A percentile compares a stretch with the other conserved stretches of the same genome.
Conservation (phyloP, 192 early-diverging fungal genomes). For the Rhizoclosmatium globosum region DNA sequence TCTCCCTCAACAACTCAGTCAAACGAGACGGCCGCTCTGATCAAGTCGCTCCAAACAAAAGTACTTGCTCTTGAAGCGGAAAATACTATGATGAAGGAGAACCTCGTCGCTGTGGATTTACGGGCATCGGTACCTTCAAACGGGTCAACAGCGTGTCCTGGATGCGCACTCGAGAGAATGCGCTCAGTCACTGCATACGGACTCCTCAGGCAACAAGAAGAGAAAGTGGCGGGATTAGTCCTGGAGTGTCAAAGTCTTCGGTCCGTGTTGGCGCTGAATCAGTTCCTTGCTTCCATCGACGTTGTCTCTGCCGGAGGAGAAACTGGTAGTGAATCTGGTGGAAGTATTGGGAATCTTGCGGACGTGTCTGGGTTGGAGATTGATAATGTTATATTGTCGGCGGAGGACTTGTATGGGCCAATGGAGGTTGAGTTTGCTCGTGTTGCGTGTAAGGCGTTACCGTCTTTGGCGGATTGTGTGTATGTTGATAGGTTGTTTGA, state of each 20-base stretch:
- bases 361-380: neutral
- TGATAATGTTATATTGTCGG: neutral
- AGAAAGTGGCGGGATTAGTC: neutral
- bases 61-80: neutral
- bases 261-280: neutral
- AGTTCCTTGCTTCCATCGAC: neutral
- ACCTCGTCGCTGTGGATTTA: neutral
- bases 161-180: neutral
- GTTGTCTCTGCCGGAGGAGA: neutral
- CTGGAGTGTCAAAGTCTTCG: neutral
- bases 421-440: constrained; percentile 6
- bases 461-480: neutral
- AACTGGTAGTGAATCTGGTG: neutral
- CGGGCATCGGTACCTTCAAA: neutral
- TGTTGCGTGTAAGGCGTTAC: neutral
- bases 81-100: neutral
- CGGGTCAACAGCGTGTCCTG: neutral
- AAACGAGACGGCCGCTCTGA: too few relatives aligned
- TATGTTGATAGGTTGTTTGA: neutral
- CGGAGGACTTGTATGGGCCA: neutral
- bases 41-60: neutral
- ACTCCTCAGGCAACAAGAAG: neutral
- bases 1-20: neutral
- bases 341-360: neutral
- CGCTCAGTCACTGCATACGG: neutral